These are phyloP conservation scores for Neurospora sp. DNA, from an alignment of 495 filamentous ascomycete species.

Conservation along the genomic window DNA sequence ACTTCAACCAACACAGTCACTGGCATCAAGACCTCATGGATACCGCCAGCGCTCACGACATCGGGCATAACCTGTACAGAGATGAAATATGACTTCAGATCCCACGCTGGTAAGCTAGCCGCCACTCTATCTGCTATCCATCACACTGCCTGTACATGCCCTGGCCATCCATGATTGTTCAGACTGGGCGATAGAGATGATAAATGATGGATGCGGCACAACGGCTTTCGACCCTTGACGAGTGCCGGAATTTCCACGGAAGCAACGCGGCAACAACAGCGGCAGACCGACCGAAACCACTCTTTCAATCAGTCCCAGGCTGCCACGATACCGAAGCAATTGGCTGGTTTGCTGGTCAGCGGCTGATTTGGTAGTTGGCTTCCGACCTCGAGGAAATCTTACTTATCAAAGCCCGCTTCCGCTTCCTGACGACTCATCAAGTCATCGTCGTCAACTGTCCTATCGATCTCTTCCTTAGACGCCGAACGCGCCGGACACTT, in stretches of 20 bases:
- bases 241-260: not conserved
- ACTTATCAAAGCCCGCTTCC: not conserved
- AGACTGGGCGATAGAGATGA: not conserved
- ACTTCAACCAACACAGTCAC: not conserved
- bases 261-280: not conserved
- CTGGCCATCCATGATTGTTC: not conserved
- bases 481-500: not conserved
- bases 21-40: not conserved
- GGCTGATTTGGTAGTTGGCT: not conserved
- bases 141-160: not conserved
- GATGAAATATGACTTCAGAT: not conserved
- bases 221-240: not conserved
- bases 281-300: not conserved
- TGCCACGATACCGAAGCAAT: not conserved
- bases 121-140: not conserved
- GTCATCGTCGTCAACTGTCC: not conserved
- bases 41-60: not conserved
- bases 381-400: not conserved
- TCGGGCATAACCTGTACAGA: not conserved
- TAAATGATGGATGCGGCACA: not conserved
- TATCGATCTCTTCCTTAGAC: not conserved
- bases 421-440: not conserved
- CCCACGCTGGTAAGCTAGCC: not conserved
- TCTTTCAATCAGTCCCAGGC: not conserved
- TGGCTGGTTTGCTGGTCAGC: not conserved